Percentiles rank a stretch among this genome's conserved stretches.
phyloP scores from a whole-genome alignment of 139 green algal genomes.

The Chlamydomonas incerta region DNA sequence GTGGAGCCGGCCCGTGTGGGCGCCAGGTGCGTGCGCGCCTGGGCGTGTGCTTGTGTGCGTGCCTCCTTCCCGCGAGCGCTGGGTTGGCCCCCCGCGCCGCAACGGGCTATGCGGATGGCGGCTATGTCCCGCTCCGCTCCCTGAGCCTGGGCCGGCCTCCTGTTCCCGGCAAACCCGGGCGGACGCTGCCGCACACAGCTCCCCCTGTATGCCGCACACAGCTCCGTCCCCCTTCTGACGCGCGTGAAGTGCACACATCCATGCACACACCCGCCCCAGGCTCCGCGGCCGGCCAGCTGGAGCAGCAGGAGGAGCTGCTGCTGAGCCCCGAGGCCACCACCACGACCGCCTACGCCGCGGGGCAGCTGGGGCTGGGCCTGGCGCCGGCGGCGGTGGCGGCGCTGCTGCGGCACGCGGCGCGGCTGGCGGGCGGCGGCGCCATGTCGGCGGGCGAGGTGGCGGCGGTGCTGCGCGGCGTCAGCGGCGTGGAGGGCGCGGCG shows the following conservation, averaged over 20 bases:
- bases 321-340: neutral
- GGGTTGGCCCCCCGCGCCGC: too few species aligned
- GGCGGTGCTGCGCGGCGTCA: neutral
- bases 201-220: too few species aligned
- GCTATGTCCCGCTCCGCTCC: too few species aligned
- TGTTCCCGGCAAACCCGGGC: too few species aligned
- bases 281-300: constrained; percentile 8
- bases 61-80: too few species aligned
- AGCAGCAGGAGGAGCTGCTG: constrained; percentile 15
- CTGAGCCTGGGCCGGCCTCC: too few species aligned
- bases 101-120: too few species aligned
- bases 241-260: too few species aligned
- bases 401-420: constrained; percentile 3
- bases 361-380: neutral
- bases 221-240: too few species aligned
- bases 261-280: neutral
- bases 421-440: neutral
- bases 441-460: neutral
- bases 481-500: neutral
- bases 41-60: neutral
- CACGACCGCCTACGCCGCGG: neutral
- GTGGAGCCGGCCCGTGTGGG: neutral
- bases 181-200: too few species aligned
- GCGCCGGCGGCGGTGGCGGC: neutral
- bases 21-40: neutral